Conservation (phyloP, 2,329 filamentous ascomycete genomes). For the Botrytis aclada region DNA sequence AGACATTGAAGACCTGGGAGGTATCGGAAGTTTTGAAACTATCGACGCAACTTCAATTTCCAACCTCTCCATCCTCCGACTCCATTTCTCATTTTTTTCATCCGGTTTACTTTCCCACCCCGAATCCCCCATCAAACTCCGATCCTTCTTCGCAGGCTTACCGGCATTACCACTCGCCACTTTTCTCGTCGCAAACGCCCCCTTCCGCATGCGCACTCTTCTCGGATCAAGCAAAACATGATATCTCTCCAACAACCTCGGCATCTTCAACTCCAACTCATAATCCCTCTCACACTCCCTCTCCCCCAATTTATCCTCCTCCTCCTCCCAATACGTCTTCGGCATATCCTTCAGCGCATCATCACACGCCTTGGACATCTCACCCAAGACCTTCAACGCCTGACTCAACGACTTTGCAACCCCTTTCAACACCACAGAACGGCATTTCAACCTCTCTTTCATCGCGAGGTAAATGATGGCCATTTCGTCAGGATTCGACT, state of each 20-base stretch:
- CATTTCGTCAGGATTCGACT: background rate
- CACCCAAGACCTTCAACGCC: background rate
- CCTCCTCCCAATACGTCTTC: background rate
- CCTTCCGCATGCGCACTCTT: background rate
- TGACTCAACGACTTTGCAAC: background rate
- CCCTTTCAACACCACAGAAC: background rate
- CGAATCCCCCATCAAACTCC: background rate
- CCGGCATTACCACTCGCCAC: background rate
- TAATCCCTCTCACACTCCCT: background rate
- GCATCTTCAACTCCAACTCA: background rate
- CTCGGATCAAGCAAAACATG: background rate
- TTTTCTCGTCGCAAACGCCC: background rate
- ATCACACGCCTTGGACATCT: background rate
- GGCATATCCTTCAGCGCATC: background rate
- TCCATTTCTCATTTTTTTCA: background rate
- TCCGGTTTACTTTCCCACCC: background rate
- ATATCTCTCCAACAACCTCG: background rate
- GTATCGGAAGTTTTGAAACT: background rate
- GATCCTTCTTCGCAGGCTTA: background rate
- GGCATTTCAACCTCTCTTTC: background rate
- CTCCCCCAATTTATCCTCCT: background rate
- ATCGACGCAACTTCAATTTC: background rate
- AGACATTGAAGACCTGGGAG: background rate
- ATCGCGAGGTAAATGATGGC: background rate
- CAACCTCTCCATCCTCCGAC: background rate